These are phyloP conservation scores for Calonectria montana DNA, from an alignment of 2,329 filamentous ascomycete genomes.

Conservation along the genomic window DNA sequence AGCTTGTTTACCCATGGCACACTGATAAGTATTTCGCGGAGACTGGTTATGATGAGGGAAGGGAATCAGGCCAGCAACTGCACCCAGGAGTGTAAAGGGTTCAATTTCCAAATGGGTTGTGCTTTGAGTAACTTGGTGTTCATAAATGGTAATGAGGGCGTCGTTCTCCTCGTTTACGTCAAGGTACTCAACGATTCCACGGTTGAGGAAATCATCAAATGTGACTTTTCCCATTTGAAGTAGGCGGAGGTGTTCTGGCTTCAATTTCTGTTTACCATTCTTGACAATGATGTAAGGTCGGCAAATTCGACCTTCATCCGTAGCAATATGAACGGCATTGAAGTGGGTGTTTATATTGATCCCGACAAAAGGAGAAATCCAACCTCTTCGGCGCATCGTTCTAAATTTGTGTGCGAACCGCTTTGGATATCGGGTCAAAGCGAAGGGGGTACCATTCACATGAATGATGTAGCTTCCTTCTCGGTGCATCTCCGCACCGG, in stretches of 20 bases:
- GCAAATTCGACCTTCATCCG: conserved; percentile 96
- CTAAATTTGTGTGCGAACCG: conserved; percentile 88
- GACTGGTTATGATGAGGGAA: conserved; percentile 99
- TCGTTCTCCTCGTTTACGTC: conserved; percentile 99
- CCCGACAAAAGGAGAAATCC: conserved; percentile 95
- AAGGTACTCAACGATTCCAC: conserved; percentile 93
- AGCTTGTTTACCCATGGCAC: conserved; percentile 99
- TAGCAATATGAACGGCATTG: conserved; percentile 92
- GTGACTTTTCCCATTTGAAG: conserved; percentile 85
- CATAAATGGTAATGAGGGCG: conserved; percentile 90
- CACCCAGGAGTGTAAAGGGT: conserved; percentile 95
- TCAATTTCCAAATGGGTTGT: conserved; percentile 98
- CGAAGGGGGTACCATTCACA: conserved; percentile 94
- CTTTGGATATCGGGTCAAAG: conserved; percentile 87
- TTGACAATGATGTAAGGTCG: conserved; percentile 96
- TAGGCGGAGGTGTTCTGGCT: conserved; percentile 79
- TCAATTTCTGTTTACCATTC: conserved; percentile 85
- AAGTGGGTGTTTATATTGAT: conserved; percentile 97
- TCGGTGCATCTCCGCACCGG: conserved; percentile 86
- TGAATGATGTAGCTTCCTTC: conserved; percentile 90
- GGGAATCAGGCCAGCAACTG: conserved; percentile 94
- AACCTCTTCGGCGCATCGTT: conserved; percentile 86
- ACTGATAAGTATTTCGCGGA: conserved; percentile 98
- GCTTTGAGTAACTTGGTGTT: conserved; percentile 82
- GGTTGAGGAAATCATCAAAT: conserved; percentile 93